These are phyloP conservation scores for Didymellaceae sp. DNA, from an alignment of 2,329 filamentous ascomycete species.

Conservation along the genomic window DNA sequence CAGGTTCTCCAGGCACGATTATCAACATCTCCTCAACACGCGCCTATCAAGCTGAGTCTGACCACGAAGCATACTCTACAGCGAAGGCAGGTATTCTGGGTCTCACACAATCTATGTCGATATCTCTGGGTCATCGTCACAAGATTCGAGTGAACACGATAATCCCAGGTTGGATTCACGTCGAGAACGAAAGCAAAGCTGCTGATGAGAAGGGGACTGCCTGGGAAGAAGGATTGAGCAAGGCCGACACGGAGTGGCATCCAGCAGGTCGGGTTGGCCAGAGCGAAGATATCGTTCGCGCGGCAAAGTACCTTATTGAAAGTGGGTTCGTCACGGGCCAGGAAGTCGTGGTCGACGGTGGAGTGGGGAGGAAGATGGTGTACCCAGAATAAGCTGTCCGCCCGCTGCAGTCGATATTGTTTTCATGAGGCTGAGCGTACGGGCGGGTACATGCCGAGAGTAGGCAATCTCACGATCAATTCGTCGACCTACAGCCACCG, in stretches of 20 bases:
- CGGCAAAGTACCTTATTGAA: constrained; percentile 51
- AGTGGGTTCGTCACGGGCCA: constrained; percentile 53
- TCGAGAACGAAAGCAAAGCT: constrained; percentile 51
- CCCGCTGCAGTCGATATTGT: constrained; percentile 2
- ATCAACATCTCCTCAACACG: constrained; percentile 60
- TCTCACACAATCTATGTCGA: constrained; percentile 57
- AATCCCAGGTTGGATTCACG: constrained; percentile 61
- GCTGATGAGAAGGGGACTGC: constrained; percentile 49
- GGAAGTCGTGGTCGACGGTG: constrained; percentile 56
- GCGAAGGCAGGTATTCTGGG: constrained; percentile 60
- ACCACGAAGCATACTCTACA: constrained; percentile 59
- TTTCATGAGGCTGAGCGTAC: constrained; percentile 6
- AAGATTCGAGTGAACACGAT: constrained; percentile 58
- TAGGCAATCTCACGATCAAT: constrained; percentile 12
- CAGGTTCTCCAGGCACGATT: constrained; percentile 39
- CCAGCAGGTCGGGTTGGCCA: constrained; percentile 58
- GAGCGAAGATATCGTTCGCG: constrained; percentile 54
- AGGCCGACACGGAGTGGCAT: constrained; percentile 58
- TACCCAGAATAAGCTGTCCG: constrained; percentile 38
- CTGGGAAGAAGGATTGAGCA: constrained; percentile 57
- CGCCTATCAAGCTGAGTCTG: constrained; percentile 56
- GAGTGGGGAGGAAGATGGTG: constrained; percentile 56
- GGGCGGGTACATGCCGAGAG: constrained; percentile 7
- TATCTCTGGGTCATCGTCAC: constrained; percentile 52
- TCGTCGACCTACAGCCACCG: constrained; percentile 1